Percentiles rank a stretch among this genome's conserved stretches.
phyloP scores from a whole-genome alignment of 805 yeast genomes.

The Saccharomycopsis malanga region DNA sequence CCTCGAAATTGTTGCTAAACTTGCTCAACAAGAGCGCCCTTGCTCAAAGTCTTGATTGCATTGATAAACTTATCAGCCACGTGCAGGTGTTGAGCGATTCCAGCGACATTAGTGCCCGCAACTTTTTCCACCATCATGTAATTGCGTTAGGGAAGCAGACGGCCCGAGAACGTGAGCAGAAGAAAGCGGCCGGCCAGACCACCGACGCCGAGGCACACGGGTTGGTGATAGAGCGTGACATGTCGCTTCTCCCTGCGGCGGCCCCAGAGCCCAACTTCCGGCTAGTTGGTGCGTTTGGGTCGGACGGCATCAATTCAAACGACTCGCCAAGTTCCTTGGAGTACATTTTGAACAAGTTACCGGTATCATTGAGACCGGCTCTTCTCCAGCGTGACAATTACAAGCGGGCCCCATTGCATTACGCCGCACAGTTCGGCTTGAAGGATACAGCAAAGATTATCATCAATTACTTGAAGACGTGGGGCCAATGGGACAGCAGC shows the following conservation, averaged over 20 bases:
- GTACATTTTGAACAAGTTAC: slow-evolving; percentile 51
- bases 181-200: slow-evolving; percentile 2
- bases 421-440: slow-evolving; percentile 82
- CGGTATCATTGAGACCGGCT: slow-evolving; percentile 44
- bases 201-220: slow-evolving; percentile 6
- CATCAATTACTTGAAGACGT: slow-evolving; percentile 46
- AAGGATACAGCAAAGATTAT: slow-evolving; percentile 53
- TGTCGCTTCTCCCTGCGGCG: slow-evolving; percentile 37
- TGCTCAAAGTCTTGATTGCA: slow-evolving; percentile 46
- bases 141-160: slow-evolving; percentile 65
- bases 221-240: slow-evolving; percentile 18
- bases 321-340: slow-evolving; percentile 53
- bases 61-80: slow-evolving; percentile 45
- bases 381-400: slow-evolving; percentile 68
- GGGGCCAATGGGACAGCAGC: slow-evolving; percentile 49
- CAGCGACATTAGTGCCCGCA: slow-evolving; percentile 72
- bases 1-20: slow-evolving; percentile 49
- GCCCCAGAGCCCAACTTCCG: slow-evolving; percentile 44
- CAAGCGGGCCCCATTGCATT: slow-evolving; percentile 80
- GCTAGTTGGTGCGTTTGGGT: slow-evolving; percentile 48
- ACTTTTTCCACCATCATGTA: slow-evolving; percentile 78
- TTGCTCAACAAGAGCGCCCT: slow-evolving; percentile 61
- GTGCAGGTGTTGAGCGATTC: slow-evolving; percentile 53
- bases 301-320: slow-evolving; percentile 55
- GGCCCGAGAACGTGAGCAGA: slow-evolving; percentile 22